Evolutionary conservation across 352 stramenopile genomes (phyloP).

Genomic region (Pythium biforme): DNA sequence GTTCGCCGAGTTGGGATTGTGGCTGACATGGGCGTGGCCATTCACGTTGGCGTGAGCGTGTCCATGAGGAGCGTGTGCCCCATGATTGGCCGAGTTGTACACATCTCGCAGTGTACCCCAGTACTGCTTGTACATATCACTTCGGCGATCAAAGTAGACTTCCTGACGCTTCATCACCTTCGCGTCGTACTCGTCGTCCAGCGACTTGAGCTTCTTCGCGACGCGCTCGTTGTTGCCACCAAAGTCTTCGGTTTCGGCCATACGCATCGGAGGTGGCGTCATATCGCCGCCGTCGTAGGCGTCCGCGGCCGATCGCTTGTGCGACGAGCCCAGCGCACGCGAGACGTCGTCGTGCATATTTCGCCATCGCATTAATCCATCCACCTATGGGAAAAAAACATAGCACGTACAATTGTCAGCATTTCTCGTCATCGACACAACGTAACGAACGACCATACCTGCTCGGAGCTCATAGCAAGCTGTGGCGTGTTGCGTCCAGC

Average conservation of each 20-base stretch:
- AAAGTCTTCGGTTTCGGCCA: slow-evolving; percentile 56
- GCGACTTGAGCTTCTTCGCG: slow-evolving; percentile 68
- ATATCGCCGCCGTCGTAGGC: slow-evolving; percentile 7
- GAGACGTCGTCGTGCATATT: slow-evolving; percentile 79
- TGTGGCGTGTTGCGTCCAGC: not conserved
- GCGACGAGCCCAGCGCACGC: slow-evolving; percentile 36
- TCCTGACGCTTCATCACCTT: slow-evolving; percentile 43
- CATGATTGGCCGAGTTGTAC: slow-evolving; percentile 43
- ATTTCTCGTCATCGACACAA: too few relatives aligned
- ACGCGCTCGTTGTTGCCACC: slow-evolving; percentile 60
- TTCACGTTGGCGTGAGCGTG: slow-evolving; percentile 2
- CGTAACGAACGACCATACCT: too few relatives aligned
- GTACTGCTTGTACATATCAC: slow-evolving; percentile 66
- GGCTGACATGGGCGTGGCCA: not conserved
- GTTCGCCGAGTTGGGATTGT: slow-evolving; percentile 4
- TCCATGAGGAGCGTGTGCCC: not conserved
- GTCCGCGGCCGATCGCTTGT: slow-evolving; percentile 27
- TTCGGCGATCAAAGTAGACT: slow-evolving; percentile 45
- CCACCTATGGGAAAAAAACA: slow-evolving; percentile 2
- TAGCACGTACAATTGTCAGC: not conserved
- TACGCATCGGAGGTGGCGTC: slow-evolving; percentile 20
- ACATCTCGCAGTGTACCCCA: slow-evolving; percentile 68
- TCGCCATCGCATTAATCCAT: slow-evolving; percentile 30
- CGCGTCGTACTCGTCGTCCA: slow-evolving; percentile 73
- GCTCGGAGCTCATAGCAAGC: slow-evolving; percentile 16